Evolutionary conservation across 1,284 basidiomycete genomes (phyloP).

Genomic region (Pseudozyma sp.): DNA sequence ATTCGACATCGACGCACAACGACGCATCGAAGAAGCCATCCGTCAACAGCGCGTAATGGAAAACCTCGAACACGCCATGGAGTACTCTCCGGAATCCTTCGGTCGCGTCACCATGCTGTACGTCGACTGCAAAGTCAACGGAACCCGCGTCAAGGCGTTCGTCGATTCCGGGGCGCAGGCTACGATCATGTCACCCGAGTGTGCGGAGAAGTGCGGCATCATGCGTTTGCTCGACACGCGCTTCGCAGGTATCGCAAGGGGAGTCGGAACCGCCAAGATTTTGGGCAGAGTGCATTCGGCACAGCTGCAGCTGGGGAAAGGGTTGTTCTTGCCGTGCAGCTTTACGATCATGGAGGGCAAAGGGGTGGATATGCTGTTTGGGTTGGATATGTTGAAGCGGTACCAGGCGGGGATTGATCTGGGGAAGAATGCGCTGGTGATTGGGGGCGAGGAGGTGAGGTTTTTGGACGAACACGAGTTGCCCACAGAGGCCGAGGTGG

Average conservation of each 20-base stretch:
- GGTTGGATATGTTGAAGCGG: constrained; percentile 97
- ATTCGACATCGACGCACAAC: constrained; percentile 83
- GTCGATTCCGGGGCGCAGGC: constrained; percentile 97
- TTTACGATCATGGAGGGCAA: constrained; percentile 96
- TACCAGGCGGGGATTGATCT: constrained; percentile 96
- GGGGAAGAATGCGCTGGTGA: constrained; percentile 84
- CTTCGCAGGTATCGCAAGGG: constrained; percentile 90
- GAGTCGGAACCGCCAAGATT: constrained; percentile 94
- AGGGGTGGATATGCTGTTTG: constrained; percentile 91
- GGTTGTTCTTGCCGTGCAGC: constrained; percentile 84
- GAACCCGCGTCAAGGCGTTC: constrained; percentile 89
- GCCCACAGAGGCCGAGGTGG: constrained; percentile 72
- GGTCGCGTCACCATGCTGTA: constrained; percentile 97
- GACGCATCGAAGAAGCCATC: constrained; percentile 92
- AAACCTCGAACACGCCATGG: constrained; percentile 69
- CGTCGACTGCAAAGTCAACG: constrained; percentile 84
- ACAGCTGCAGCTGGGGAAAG: constrained; percentile 82
- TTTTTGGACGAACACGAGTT: constrained; percentile 96
- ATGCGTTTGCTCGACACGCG: constrained; percentile 91
- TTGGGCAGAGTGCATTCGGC: constrained; percentile 93
- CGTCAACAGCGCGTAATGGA: constrained; percentile 88
- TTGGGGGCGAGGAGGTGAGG: constrained; percentile 84
- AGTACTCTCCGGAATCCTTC: constrained; percentile 82
- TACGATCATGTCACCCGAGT: constrained; percentile 96
- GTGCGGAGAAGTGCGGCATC: constrained; percentile 90